These are phyloP conservation scores for Diaporthe citriasiana DNA, from an alignment of 2,329 filamentous ascomycete species.

Conservation along the genomic window DNA sequence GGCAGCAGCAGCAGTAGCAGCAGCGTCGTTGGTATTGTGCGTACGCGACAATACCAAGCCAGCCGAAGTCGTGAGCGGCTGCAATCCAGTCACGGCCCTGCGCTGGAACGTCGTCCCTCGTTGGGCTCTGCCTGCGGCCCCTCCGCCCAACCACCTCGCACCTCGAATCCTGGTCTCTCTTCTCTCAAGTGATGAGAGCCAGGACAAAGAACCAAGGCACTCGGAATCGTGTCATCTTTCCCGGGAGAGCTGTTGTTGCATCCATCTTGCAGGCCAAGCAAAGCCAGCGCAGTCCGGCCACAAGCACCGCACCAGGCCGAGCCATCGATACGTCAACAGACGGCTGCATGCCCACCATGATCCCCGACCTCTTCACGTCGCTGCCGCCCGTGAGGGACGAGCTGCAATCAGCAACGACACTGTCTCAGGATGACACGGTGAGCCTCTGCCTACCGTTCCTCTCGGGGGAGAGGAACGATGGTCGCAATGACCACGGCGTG, in stretches of 20 bases:
- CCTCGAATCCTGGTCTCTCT: background rate
- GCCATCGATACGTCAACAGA: conserved; percentile 42
- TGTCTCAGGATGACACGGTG: conserved; percentile 77
- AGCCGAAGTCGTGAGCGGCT: conserved; percentile 13
- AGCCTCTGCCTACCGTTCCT: conserved; percentile 79
- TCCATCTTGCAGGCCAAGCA: conserved; percentile 40
- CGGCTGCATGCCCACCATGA: conserved; percentile 46
- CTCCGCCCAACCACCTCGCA: conserved; percentile 19
- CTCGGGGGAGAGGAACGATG: conserved; percentile 62
- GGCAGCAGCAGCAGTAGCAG: background rate
- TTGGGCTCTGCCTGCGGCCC: background rate
- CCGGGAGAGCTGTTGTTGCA: conserved; percentile 40
- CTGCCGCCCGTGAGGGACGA: conserved; percentile 75
- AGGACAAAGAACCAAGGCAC: conserved; percentile 39
- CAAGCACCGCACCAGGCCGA: conserved; percentile 40
- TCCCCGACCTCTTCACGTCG: conserved; percentile 71
- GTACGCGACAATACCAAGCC: conserved; percentile 36
- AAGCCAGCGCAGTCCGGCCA: conserved; percentile 16
- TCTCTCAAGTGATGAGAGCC: conserved; percentile 38
- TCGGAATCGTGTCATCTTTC: conserved; percentile 42
- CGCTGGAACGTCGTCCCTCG: background rate
- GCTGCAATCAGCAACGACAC: conserved; percentile 77
- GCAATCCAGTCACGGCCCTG: conserved; percentile 1
- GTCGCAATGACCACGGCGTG: conserved; percentile 79
- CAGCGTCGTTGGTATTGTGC: conserved; percentile 31